Percentiles rank a stretch among this genome's conserved stretches.
These are phyloP conservation scores for Rhizoclosmatium sp. DNA, from an alignment of 192 early-diverging fungal genomes.

Conservation along the genomic window DNA sequence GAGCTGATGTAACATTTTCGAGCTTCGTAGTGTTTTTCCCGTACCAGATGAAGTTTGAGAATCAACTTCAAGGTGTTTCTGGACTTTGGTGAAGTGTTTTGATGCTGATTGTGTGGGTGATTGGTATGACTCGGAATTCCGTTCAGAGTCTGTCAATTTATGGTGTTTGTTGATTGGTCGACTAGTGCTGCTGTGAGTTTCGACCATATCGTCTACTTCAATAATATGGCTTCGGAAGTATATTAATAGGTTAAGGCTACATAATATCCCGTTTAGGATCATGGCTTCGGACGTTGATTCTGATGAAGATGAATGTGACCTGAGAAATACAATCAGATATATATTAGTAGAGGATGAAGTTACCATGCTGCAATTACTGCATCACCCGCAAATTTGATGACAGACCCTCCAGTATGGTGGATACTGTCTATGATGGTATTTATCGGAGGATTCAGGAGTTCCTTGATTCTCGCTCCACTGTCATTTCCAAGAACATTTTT, in stretches of 20 bases:
- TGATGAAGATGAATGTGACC: neutral
- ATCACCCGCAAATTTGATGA: slow-evolving; percentile 40
- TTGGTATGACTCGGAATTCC: too few species aligned
- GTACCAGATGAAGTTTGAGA: too few species aligned
- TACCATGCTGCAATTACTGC: slow-evolving; percentile 33
- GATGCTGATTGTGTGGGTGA: neutral
- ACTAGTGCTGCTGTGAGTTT: neutral
- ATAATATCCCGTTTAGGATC: neutral
- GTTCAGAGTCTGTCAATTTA: neutral
- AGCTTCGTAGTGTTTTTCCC: neutral
- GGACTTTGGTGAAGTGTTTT: neutral
- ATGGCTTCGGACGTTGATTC: neutral
- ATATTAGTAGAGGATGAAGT: neutral
- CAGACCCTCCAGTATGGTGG: slow-evolving; percentile 30
- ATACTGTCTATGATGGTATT: slow-evolving; percentile 24
- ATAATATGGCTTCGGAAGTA: slow-evolving; percentile 4
- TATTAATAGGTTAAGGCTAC: slow-evolving; percentile 10
- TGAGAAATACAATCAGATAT: neutral
- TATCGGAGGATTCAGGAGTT: slow-evolving; percentile 38
- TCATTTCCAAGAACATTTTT: slow-evolving; percentile 12
- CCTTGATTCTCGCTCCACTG: slow-evolving; percentile 34
- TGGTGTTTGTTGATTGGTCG: neutral
- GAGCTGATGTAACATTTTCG: slow-evolving; percentile 3
- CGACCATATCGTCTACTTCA: neutral
- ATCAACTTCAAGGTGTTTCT: too few species aligned